phyloP scores from a whole-genome alignment of 352 stramenopile species.

The Pythium graminicola region DNA sequence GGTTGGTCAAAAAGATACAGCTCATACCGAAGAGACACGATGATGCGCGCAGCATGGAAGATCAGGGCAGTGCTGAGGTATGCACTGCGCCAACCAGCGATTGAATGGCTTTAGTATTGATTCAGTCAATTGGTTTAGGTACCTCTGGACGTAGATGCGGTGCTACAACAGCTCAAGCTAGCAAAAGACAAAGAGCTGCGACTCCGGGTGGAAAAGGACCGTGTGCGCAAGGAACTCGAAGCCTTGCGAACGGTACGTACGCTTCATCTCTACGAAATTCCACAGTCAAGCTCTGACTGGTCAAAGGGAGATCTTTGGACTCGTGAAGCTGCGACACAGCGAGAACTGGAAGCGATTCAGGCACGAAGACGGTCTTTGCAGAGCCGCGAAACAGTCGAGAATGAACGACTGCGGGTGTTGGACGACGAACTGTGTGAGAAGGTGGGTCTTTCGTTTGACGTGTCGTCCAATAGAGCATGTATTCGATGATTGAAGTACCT shows the following conservation, averaged over 20 bases:
- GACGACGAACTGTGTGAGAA: slow-evolving; percentile 29
- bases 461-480: background rate
- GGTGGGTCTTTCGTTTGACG: background rate
- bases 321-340: slow-evolving; percentile 37
- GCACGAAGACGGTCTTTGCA: slow-evolving; percentile 32
- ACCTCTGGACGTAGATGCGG: slow-evolving; percentile 46
- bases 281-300: background rate
- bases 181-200: slow-evolving; percentile 59
- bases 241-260: slow-evolving; percentile 33
- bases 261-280: background rate
- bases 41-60: background rate
- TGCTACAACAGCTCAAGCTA: slow-evolving; percentile 44
- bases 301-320: slow-evolving; percentile 34
- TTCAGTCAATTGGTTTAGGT: slow-evolving; percentile 5
- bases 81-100: too few relatives aligned
- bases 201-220: slow-evolving; percentile 63
- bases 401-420: slow-evolving; percentile 27
- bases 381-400: slow-evolving; percentile 27
- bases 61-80: background rate
- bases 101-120: too few relatives aligned
- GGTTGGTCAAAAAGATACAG: slow-evolving; percentile 11
- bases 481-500: background rate
- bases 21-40: slow-evolving; percentile 4
- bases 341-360: slow-evolving; percentile 36
- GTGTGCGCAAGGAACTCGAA: slow-evolving; percentile 45